Evolutionary conservation across 495 filamentous ascomycete genomes (phyloP), one percentile per base, ranked within the genome.

Genomic region (Penicillium atrosanguineum): DNA sequence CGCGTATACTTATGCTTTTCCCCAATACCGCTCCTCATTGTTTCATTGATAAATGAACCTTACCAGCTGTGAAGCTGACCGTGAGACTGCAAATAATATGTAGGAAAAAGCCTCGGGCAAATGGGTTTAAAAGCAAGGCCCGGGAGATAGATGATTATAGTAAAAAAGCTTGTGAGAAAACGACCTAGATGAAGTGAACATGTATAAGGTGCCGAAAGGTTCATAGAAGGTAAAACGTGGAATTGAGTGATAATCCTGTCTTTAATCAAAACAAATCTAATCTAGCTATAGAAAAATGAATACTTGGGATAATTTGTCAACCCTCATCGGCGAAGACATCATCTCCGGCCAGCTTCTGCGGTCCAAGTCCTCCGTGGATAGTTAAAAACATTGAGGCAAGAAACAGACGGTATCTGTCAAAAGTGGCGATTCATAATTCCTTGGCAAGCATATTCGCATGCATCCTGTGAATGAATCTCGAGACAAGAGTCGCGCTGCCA

Each of bases 401-500:
- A 23, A 9, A 12, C 28, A n/a, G 37, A 6, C 7, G 14, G 23
- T 23, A 23, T 39, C 6, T 14, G 7, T 39, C 15, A 14, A 39
- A 2, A 1, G 11, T 31, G 37, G 37, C 2, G 14, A 11, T 19
- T 6, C 7, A n/a, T 6, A 14, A 18, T 8, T 4, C 6, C 14
- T 14, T 26, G 38, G 23, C 39, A 40, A 34, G 15, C 29, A 31
- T 26, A 28, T 44, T 51, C 15, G 23, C 23, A 23, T 23, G 43
- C 52, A 49, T 46, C 29, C 4, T 29, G 8, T 8, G 23, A 12
- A 37, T 54, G 29, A 47, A 53, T 45, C 29, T 45, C 25, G 26
- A 42, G 50, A 39, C 9, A 37, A 57, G 28, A 48, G 44, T 36
- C 23, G 38, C 42, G 25, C 20, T 44, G 62, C 62, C 62, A 65